These are phyloP conservation scores for Penicillium decumbens DNA, from an alignment of 2,329 filamentous ascomycete species.

Conservation along the genomic window DNA sequence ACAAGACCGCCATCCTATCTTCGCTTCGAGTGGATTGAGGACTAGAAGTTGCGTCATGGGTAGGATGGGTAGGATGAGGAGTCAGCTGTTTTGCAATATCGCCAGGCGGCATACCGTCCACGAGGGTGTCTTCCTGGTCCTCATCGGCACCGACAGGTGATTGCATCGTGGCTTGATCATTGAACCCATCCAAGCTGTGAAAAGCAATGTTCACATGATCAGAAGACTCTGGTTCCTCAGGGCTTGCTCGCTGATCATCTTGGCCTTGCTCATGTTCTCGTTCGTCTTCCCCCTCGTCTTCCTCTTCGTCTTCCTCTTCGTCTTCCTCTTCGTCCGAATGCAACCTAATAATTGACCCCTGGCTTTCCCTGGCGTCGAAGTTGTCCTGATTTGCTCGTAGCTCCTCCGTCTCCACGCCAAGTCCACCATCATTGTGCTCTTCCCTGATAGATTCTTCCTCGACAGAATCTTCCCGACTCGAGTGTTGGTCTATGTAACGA, in stretches of 20 bases:
- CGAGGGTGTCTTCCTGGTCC: background rate
- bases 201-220: background rate
- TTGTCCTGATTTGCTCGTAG: background rate
- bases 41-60: constrained; percentile 16
- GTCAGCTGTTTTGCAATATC: constrained; percentile 14
- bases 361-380: background rate
- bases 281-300: background rate
- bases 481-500: constrained; percentile 3
- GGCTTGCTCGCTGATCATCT: background rate
- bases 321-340: background rate
- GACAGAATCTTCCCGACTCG: background rate
- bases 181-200: constrained; percentile 16
- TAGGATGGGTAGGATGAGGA: constrained; percentile 22
- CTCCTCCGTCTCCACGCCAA: background rate
- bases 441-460: background rate
- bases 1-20: background rate
- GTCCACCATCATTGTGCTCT: background rate
- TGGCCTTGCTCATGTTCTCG: background rate
- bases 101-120: background rate
- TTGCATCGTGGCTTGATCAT: constrained; percentile 1
- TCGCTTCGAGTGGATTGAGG: background rate
- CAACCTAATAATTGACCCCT: background rate
- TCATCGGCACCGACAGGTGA: background rate
- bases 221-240: background rate
- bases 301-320: background rate